Base-by-base conservation (phyloP, 768 basidiomycete genomes). In the Phaeotremella skinneri region DNA sequence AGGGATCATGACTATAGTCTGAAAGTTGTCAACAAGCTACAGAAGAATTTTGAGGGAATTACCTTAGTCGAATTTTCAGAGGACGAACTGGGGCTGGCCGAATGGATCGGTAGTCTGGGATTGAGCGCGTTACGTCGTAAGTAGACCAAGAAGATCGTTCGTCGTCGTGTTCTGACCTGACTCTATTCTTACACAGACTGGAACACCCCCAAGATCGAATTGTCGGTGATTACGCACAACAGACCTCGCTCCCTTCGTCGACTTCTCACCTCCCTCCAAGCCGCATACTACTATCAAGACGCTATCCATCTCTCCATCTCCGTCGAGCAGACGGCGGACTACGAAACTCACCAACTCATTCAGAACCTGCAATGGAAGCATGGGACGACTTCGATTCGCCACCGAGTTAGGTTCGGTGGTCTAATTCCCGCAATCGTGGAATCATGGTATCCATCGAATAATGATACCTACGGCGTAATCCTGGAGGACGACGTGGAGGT, bases 401-500 rank as follows among this genome's bases (percentile, higher is more conserved):
- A 86, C 67, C 83, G 91, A 25, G 81, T 90, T 56, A 77, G 88
- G n/a, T 85, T 85, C 57, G 90, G 85, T 1, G 90, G 90, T 3
- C 80, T 92, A 20, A 82, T 92, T 54, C 82, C 88, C 2, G 88
- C 90, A 4, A 85, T 93, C 14, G 87, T 91, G 14, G 90, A 91
- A 76, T 88, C 89, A 3, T 93, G 91, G 90, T 92, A 89, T 70
- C 90, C 91, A 3, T 76, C 79, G 25, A 81, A 82, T 29, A 82
- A 89, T 59, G 78, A 91, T 65, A 83, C 84, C 1, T 91, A 90
- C 70, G 90, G 87, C 5, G 72, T 92, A 20, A 77, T 92, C 20
- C 81, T 92, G 21, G 90, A 91, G 75, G 90, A 92, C 68, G 90
- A 93, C 70, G 81, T 90, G 9, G 91, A 93, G 70, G 75, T 91